phyloP scores from a whole-genome alignment of 2,329 filamentous ascomycete species.

The Falciphora oryzae region DNA sequence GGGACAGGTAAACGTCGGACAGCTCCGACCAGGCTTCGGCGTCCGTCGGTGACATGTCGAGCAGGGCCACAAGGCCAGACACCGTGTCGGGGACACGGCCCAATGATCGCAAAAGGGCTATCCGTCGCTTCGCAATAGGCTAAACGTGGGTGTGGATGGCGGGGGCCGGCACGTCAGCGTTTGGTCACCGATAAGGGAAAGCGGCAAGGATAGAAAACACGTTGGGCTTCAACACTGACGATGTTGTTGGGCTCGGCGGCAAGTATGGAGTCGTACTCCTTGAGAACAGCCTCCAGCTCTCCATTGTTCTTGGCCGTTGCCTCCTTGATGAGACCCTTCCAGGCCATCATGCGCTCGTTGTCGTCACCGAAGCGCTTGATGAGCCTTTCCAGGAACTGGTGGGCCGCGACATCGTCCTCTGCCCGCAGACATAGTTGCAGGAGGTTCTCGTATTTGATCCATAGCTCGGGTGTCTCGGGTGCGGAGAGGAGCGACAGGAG shows the following conservation, averaged over 20 bases:
- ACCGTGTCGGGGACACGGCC: slow-evolving; percentile 68
- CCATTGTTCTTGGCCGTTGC: slow-evolving; percentile 53
- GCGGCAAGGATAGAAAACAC: neutral
- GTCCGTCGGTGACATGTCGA: slow-evolving; percentile 84
- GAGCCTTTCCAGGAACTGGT: slow-evolving; percentile 68
- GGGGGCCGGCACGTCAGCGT: neutral
- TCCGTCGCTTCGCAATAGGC: slow-evolving; percentile 79
- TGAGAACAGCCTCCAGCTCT: slow-evolving; percentile 63
- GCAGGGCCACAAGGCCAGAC: slow-evolving; percentile 62
- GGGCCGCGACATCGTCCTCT: slow-evolving; percentile 74
- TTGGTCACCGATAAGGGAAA: neutral
- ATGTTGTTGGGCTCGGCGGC: slow-evolving; percentile 57
- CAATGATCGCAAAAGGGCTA: slow-evolving; percentile 72
- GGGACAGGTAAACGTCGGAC: slow-evolving; percentile 75
- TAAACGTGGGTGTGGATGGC: slow-evolving; percentile 27
- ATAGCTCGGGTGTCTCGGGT: slow-evolving; percentile 71
- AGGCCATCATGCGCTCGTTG: slow-evolving; percentile 81
- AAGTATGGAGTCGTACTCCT: slow-evolving; percentile 72
- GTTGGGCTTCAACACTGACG: slow-evolving; percentile 42
- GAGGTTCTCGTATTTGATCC: slow-evolving; percentile 82
- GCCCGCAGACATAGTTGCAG: slow-evolving; percentile 78
- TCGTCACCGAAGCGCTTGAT: slow-evolving; percentile 72
- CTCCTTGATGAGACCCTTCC: slow-evolving; percentile 79
- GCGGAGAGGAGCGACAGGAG: slow-evolving; percentile 47
- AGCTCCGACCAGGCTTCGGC: slow-evolving; percentile 91